These are phyloP conservation scores for Rutstroemia sp. DNA, from an alignment of 2,329 filamentous ascomycete genomes.

Conservation along the genomic window DNA sequence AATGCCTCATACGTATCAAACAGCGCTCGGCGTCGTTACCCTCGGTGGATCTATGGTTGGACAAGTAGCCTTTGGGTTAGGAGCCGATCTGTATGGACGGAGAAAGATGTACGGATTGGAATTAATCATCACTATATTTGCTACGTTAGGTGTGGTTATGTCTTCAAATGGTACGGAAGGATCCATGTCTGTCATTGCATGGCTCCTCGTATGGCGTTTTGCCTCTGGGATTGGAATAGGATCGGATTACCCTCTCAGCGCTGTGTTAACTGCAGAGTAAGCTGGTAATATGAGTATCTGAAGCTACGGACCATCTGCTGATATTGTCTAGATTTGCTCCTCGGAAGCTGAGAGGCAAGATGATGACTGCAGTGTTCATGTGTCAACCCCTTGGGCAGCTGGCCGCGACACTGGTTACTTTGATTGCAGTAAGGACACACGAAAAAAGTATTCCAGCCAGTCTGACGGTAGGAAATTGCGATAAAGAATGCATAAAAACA, in stretches of 20 bases:
- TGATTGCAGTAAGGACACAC: neutral
- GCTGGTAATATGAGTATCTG: slow-evolving; percentile 14
- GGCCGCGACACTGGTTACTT: slow-evolving; percentile 56
- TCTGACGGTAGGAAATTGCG: neutral
- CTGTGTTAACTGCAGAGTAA: slow-evolving; percentile 62
- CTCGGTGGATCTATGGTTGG: slow-evolving; percentile 74
- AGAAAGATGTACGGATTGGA: slow-evolving; percentile 77
- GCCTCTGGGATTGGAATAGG: slow-evolving; percentile 72
- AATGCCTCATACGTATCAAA: slow-evolving; percentile 43
- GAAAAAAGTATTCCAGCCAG: neutral
- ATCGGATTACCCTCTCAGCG: slow-evolving; percentile 70
- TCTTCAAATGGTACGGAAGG: slow-evolving; percentile 51
- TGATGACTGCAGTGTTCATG: slow-evolving; percentile 76
- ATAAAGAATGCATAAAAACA: neutral
- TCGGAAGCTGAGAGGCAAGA: slow-evolving; percentile 70
- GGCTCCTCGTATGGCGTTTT: slow-evolving; percentile 67
- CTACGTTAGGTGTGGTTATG: slow-evolving; percentile 39
- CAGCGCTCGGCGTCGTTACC: slow-evolving; percentile 72
- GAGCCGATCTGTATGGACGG: slow-evolving; percentile 68
- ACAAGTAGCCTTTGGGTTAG: slow-evolving; percentile 67
- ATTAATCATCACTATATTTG: slow-evolving; percentile 58
- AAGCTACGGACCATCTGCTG: neutral
- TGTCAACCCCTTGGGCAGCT: slow-evolving; percentile 79
- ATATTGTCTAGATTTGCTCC: slow-evolving; percentile 56
- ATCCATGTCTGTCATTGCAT: slow-evolving; percentile 48